Conservation (phyloP, 129 eudicot species). For the Tagetes patula region DNA sequence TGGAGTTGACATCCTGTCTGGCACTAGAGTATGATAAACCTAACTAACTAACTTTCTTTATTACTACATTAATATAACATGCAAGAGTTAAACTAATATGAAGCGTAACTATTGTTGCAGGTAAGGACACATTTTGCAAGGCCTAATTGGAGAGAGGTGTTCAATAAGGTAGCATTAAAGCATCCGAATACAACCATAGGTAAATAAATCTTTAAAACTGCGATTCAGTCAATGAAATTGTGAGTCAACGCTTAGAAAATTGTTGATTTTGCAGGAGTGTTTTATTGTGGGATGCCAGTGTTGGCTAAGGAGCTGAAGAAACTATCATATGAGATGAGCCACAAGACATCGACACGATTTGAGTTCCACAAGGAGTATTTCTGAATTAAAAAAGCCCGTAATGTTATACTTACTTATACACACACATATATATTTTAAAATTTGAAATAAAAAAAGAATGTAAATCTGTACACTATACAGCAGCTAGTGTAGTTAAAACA, state of each 20-base stretch:
- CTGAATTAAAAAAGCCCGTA: constrained; percentile 31
- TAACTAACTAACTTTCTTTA: background rate
- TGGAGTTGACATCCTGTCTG: constrained; percentile 98
- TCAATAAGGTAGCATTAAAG: constrained; percentile 64
- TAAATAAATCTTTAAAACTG: constrained; percentile 30
- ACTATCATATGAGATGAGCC: constrained; percentile 70
- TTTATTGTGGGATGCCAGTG: constrained; percentile 89
- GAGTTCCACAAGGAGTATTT: constrained; percentile 98
- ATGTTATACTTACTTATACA: constrained; percentile 3
- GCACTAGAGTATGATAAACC: constrained; percentile 70
- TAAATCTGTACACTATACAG: constrained; percentile 41
- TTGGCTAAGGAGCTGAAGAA: constrained; percentile 89
- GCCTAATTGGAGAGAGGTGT: constrained; percentile 95
- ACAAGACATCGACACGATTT: constrained; percentile 89
- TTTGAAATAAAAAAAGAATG: constrained; percentile 25
- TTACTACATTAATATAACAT: background rate
- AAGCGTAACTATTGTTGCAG: constrained; percentile 40
- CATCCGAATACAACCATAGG: constrained; percentile 83
- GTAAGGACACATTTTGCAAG: constrained; percentile 98
- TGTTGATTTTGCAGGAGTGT: constrained; percentile 66
- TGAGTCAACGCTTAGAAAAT: background rate
- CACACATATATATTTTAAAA: constrained; percentile 5
- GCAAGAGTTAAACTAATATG: background rate
- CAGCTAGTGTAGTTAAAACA: constrained; percentile 30
- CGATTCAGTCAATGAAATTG: background rate